Percentiles rank a stretch among this genome's conserved stretches.
These are phyloP conservation scores for Coffea canephora DNA, from an alignment of 257 asterid genomes.

Conservation along the genomic window DNA sequence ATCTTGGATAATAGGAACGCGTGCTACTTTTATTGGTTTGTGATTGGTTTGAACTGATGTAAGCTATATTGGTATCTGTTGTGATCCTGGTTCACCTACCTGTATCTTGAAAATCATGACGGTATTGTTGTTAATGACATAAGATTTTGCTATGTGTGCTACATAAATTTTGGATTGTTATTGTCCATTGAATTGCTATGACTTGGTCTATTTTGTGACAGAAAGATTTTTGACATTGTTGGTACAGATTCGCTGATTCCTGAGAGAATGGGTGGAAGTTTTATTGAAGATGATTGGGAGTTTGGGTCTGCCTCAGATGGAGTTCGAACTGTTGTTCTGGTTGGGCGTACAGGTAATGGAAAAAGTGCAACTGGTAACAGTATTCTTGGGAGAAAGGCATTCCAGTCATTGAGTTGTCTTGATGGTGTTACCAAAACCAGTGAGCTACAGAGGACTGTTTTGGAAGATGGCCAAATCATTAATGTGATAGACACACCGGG, in stretches of 20 bases:
- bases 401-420: conserved; percentile 66
- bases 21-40: neutral
- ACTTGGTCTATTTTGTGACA: too few species aligned
- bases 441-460: conserved; percentile 55
- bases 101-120: neutral
- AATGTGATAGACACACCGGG: conserved; percentile 92
- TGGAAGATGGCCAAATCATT: conserved; percentile 54
- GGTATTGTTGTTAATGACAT: too few species aligned
- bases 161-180: neutral
- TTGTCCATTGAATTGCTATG: neutral
- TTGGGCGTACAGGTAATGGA: conserved; percentile 92
- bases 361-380: conserved; percentile 96
- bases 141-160: too few species aligned
- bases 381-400: conserved; percentile 54
- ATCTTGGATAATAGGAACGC: too few species aligned
- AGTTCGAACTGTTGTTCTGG: conserved; percentile 66
- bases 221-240: neutral
- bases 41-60: neutral
- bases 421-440: conserved; percentile 87
- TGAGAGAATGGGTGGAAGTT: conserved; percentile 20
- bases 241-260: neutral
- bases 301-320: conserved; percentile 44
- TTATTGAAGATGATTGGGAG: conserved; percentile 80
- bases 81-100: neutral
- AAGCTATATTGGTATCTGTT: neutral